Conservation (phyloP, 2,329 filamentous ascomycete species). For the Claviceps sp. region DNA sequence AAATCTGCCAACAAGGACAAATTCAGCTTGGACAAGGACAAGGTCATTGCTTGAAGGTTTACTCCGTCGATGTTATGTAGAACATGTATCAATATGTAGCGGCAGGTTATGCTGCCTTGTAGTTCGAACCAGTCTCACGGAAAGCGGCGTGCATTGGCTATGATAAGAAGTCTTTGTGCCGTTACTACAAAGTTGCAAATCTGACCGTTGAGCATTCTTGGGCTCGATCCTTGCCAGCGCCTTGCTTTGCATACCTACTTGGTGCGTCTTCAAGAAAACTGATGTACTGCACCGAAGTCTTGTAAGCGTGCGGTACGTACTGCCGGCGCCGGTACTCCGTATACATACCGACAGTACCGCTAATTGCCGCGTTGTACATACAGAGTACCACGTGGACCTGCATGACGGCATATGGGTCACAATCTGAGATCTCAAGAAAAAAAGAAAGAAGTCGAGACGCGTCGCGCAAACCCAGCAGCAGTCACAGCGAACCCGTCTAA, state of each 20-base stretch:
- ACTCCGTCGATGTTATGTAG: background rate
- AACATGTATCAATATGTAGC: conserved; percentile 4
- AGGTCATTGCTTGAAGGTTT: conserved; percentile 26
- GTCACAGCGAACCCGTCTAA: too few species aligned
- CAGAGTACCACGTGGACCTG: conserved; percentile 6
- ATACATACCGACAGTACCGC: too few species aligned
- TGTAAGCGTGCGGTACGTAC: background rate
- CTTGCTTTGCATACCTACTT: too few species aligned
- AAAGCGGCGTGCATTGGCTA: too few species aligned
- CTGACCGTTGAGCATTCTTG: too few species aligned
- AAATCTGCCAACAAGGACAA: conserved; percentile 16
- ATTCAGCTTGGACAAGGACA: conserved; percentile 24
- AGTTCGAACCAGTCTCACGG: background rate
- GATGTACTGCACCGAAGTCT: too few species aligned
- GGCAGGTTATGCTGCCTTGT: background rate
- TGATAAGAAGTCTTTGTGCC: too few species aligned
- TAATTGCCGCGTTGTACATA: too few species aligned
- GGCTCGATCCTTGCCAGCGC: background rate
- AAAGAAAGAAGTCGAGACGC: conserved; percentile 14
- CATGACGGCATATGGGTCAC: background rate
- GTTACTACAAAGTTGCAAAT: too few species aligned
- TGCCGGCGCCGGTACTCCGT: too few species aligned
- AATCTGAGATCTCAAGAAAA: background rate
- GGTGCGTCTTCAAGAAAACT: too few species aligned
- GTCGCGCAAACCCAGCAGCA: too few species aligned